Evolutionary conservation across 495 filamentous ascomycete genomes (phyloP).

Genomic region (Bryoglossum gracile): DNA sequence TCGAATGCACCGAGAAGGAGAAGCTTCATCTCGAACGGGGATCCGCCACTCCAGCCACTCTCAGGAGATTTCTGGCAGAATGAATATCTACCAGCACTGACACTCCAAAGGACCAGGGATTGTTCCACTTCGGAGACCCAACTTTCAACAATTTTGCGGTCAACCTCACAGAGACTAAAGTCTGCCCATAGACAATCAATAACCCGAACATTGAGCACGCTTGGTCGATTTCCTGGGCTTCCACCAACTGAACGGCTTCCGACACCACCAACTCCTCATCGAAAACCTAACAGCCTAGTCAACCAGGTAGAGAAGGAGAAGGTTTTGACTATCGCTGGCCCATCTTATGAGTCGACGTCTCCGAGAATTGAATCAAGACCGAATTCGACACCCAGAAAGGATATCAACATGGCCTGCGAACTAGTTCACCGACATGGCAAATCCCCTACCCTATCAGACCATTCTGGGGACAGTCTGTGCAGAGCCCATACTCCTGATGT

Average conservation of each 20-base stretch:
- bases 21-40: neutral
- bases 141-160: slow-evolving; percentile 18
- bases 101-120: neutral
- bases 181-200: slow-evolving; percentile 10
- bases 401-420: no score
- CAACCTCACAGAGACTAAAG: slow-evolving; percentile 19
- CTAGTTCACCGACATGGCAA: no score
- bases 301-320: neutral
- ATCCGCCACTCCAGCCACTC: no score
- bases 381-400: no score
- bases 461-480: slow-evolving; percentile 16
- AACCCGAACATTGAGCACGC: slow-evolving; percentile 7
- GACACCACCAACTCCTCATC: no score
- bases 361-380: no score
- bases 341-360: no score
- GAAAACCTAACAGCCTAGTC: no score
- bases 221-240: slow-evolving; percentile 3
- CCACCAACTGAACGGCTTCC: slow-evolving; percentile 5
- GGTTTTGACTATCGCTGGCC: no score
- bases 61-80: no score
- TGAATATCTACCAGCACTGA: neutral
- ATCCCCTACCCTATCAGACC: neutral
- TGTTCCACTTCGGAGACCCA: slow-evolving; percentile 16
- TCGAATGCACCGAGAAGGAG: neutral
- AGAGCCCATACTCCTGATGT: neutral